These are phyloP conservation scores for Pseudogymnoascus sp. DNA, from an alignment of 2,329 filamentous ascomycete species.

Conservation along the genomic window DNA sequence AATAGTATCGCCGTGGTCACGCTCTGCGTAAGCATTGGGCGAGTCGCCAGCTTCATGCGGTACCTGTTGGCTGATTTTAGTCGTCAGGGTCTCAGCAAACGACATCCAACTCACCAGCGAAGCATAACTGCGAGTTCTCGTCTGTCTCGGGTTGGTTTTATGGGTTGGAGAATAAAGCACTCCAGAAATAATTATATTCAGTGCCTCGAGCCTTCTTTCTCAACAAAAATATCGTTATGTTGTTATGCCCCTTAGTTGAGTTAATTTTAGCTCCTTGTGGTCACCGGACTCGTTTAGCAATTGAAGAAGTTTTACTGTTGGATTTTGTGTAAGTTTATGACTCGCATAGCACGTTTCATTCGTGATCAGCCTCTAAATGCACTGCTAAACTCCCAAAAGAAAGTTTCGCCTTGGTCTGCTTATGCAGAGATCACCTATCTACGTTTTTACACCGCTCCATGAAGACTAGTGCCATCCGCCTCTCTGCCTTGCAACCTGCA, in stretches of 20 bases:
- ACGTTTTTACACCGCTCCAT: slow-evolving; percentile 1
- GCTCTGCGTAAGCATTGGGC: slow-evolving; percentile 84
- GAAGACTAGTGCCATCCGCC: neutral
- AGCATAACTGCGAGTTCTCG: neutral
- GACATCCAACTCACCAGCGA: neutral
- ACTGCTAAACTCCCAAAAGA: neutral
- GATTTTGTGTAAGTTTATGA: slow-evolving; percentile 5
- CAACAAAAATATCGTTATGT: slow-evolving; percentile 3
- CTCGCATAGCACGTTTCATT: slow-evolving; percentile 7
- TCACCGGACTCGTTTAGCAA: slow-evolving; percentile 5
- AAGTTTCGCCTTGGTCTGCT: slow-evolving; percentile 1
- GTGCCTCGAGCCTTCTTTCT: neutral
- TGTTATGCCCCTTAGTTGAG: slow-evolving; percentile 5
- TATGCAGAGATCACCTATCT: slow-evolving; percentile 2
- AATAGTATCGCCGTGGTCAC: slow-evolving; percentile 89
- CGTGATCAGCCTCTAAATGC: slow-evolving; percentile 2
- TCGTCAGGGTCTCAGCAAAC: neutral
- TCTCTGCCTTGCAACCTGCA: neutral
- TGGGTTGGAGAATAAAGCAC: neutral
- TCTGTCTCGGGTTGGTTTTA: neutral
- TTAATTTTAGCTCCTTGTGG: slow-evolving; percentile 7
- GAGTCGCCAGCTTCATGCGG: slow-evolving; percentile 70
- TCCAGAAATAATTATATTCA: slow-evolving; percentile 1
- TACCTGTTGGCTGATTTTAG: slow-evolving; percentile 54
- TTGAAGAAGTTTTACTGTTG: slow-evolving; percentile 6